Base-by-base conservation (phyloP, 805 yeast genomes). In the Komagataella populi region DNA sequence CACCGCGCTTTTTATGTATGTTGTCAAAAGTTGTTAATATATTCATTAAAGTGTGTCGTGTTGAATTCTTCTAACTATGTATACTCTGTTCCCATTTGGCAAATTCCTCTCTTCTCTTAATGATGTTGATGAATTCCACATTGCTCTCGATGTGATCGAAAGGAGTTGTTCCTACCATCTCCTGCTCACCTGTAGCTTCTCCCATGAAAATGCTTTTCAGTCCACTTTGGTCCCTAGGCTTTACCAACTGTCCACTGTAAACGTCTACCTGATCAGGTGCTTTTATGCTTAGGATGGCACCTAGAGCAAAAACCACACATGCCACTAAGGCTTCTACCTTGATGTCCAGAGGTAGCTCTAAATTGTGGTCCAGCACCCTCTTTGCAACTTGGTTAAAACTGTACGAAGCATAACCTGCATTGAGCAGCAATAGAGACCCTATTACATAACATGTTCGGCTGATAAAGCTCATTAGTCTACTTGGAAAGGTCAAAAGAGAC, bases 391-490 rank as follows among this genome's bases (percentile, higher is more conserved):
- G 73, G 57, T 72, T 73, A 62, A 70, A 70, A 57, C 78, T 81
- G 55, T 71, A 74, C 2, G 82, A 70, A 6, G 83, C 78, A 55
- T 75, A 77, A 1, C 74, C 79, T 1, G 81, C 71, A 58, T 79
- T 82, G 1, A 69, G 49, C 44, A 78, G 64, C 48, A 62, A 47
- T 2, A 57, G 24, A 8, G 52, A 24, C 12, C 62, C 62, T 10
- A 56, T 18, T 39, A 23, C 44, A 46, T 50, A 50, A 44, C 46
- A 44, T 44, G 16, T 10, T 44, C 46, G 20, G 46, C 23, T 44
- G 20, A 18, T 44, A 10, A 44, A 44, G 46, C 46, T 44, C 23
- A 17, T 44, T 44, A 10, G 20, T 44, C 23, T n/a, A 10, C 46
- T 30, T 30, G 39, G 14, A 14, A 30, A 30, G 14, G 20, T 20